Evolutionary conservation across 768 basidiomycete genomes (phyloP), one percentile per base, ranked within the genome.

Genomic region (Leccinum boreale): DNA sequence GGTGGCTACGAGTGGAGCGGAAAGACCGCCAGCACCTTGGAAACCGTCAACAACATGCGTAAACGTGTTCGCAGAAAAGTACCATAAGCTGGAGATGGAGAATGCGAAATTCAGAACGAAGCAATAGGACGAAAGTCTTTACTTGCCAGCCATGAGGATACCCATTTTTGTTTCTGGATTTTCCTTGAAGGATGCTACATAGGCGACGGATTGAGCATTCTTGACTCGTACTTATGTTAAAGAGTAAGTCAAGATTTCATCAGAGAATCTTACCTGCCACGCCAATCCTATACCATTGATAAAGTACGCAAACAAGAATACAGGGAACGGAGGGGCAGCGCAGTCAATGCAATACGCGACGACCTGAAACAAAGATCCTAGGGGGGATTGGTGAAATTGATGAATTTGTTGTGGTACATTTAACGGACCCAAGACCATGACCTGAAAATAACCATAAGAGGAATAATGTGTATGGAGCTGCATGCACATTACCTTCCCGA

Each of bases 181-280:
- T n/a, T 79, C 73, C 59, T 78, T 78, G 6, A 89, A 69, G 42
- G 75, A 78, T 5, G 85, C 87, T 10, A 91, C 82, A 58, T 81
- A 90, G 8, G 84, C 86, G 65, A 87, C 88, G 1, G 87, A 80
- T 72, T 88, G 87, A 0, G 89, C 87, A 58, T 89, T 85, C 84
- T 89, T 63, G 36, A 59, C 15, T n/a, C 53, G 21, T 48, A 19
- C 31, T 31, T n/a, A 26, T 15, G 12, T 21, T n/a, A 17, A 21
- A 12, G 9, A 21, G 5, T 26, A 9, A 26, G 24, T 1, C 50
- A 1, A 1, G 5, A 33, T 26, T 31, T 31, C 35, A 15, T 12
- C 21, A n/a, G 58, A 39, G 49, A 39, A 21, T 48, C 58, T 19
- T 46, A 79, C 80, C 69, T 76, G 79, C 8, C 82, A 60, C 1